Evolutionary conservation across 2,329 filamentous ascomycete species (phyloP).

Genomic region (Aschersonia sp.): DNA sequence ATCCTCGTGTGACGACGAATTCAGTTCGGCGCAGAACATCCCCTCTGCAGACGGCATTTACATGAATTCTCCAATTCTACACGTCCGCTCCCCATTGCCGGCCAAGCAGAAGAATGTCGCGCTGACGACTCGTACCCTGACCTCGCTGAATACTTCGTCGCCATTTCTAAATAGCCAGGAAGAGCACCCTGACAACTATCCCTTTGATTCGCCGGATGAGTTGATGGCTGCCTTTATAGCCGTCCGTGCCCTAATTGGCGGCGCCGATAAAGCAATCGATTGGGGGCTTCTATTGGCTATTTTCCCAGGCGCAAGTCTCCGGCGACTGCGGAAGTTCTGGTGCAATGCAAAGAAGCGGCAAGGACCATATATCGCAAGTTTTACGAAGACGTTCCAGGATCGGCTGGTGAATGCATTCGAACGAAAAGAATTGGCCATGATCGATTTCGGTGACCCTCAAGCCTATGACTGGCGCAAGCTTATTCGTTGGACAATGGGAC

Average conservation of each 20-base stretch:
- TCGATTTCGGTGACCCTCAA: slow-evolving; percentile 48
- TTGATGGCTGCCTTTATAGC: slow-evolving; percentile 43
- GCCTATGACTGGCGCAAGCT: slow-evolving; percentile 55
- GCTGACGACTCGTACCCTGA: slow-evolving; percentile 14
- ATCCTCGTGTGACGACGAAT: slow-evolving; percentile 7
- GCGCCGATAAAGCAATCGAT: slow-evolving; percentile 42
- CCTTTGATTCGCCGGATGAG: slow-evolving; percentile 10
- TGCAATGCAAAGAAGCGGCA: slow-evolving; percentile 32
- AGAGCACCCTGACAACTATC: slow-evolving; percentile 1
- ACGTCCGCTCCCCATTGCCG: slow-evolving; percentile 1
- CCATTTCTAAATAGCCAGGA: background rate
- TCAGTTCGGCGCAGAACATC: background rate
- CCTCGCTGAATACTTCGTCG: slow-evolving; percentile 7
- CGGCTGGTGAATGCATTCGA: slow-evolving; percentile 53
- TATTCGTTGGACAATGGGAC: slow-evolving; percentile 50
- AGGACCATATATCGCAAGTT: slow-evolving; percentile 35
- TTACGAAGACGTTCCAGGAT: slow-evolving; percentile 47
- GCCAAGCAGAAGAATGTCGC: slow-evolving; percentile 13
- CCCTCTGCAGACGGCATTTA: background rate
- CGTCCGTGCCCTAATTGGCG: slow-evolving; percentile 42
- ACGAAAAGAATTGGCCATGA: slow-evolving; percentile 38
- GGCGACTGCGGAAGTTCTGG: slow-evolving; percentile 41
- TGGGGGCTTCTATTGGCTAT: slow-evolving; percentile 43
- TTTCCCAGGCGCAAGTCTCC: slow-evolving; percentile 38
- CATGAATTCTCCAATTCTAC: background rate